Base-by-base conservation (phyloP, 1,284 basidiomycete species). In the Microbotryum scabiosae region DNA sequence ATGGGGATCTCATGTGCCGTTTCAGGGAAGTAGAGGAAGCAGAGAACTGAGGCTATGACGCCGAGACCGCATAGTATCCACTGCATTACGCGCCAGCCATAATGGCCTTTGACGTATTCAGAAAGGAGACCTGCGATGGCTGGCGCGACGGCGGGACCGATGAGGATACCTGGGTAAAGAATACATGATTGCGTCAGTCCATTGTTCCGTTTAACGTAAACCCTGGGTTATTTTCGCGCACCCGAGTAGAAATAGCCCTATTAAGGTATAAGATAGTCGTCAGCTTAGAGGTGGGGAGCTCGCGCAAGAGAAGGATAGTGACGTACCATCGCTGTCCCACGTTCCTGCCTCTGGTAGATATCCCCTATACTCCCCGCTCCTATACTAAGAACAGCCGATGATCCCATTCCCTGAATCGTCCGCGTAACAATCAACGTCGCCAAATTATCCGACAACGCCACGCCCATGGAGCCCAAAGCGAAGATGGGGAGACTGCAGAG, bases 61-160 rank as follows among this genome's bases (percentile, higher is more conserved):
- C 80, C 80, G 43, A 77, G 72, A 0, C 77, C 69, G 2, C 79
- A 81, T 3, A 87, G 63, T 0, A 74, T 69, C 41, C 75, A 74
- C 73, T 90, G 86, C 71, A 85, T 82, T 2, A 80, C 71, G 3
- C 86, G 80, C 88, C 88, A 90, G 0, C 85, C 61, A 0, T 51
- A 41, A n/a, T 21, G 2, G 21, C 51, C 56, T 2, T 10, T 23
- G 16, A 75, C 76, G 65, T 77, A 78, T 60, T 77, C 69, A 5
- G 74, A 74, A 26, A 78, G 73, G 21, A 77, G 48, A 8, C 76
- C 76, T 2, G 73, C 77, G 12, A 78, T 64, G 12, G 74, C 67
- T 0, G 77, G 77, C 0, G 72, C 62, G 8, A 77, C 47, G 0
- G 76, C 72, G 0, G 77, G 76, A 0, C 76, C 77, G 20, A 73